phyloP scores from a whole-genome alignment of 2,329 filamentous ascomycete species.

The Neophaeococcomyces mojaviensis region DNA sequence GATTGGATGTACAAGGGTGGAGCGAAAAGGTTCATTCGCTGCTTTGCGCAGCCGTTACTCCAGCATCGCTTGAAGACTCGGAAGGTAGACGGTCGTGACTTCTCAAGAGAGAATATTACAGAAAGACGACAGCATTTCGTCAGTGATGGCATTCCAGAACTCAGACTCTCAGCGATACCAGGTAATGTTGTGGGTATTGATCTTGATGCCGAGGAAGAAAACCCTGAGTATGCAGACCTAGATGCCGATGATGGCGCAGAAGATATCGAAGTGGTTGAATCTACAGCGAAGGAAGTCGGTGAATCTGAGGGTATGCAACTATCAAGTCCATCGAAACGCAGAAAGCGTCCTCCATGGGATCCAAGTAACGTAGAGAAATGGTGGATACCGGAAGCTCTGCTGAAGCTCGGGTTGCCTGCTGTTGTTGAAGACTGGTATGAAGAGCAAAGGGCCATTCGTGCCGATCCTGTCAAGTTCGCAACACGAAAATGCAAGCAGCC shows the following conservation, averaged over 20 bases:
- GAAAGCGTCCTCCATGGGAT: constrained; percentile 49
- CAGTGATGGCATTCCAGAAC: constrained; percentile 67
- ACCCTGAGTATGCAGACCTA: constrained; percentile 36
- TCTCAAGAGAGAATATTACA: constrained; percentile 45
- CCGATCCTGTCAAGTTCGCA: constrained; percentile 20
- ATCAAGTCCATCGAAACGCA: constrained; percentile 35
- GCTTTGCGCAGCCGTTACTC: constrained; percentile 71
- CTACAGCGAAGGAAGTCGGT: constrained; percentile 27
- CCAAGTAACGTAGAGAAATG: constrained; percentile 57
- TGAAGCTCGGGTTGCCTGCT: constrained; percentile 57
- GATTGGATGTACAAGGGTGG: constrained; percentile 76
- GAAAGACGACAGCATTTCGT: constrained; percentile 59
- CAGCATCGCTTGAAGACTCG: constrained; percentile 45
- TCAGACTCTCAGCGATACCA: constrained; percentile 72
- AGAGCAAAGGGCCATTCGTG: constrained; percentile 19
- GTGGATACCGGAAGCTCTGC: constrained; percentile 62
- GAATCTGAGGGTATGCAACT: constrained; percentile 26
- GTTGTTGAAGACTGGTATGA: constrained; percentile 60
- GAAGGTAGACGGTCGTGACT: constrained; percentile 15
- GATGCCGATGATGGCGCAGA: constrained; percentile 29
- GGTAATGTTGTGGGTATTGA: constrained; percentile 70
- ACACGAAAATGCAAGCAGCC: constrained; percentile 20
- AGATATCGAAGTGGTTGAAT: constrained; percentile 21
- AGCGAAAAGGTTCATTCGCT: constrained; percentile 75
- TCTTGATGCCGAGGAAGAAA: constrained; percentile 63